A percentile compares a stretch with the other conserved stretches of the same genome.
These are phyloP conservation scores for Aspergillus sclerotioniger DNA, from an alignment of 495 filamentous ascomycete species.

Conservation along the genomic window DNA sequence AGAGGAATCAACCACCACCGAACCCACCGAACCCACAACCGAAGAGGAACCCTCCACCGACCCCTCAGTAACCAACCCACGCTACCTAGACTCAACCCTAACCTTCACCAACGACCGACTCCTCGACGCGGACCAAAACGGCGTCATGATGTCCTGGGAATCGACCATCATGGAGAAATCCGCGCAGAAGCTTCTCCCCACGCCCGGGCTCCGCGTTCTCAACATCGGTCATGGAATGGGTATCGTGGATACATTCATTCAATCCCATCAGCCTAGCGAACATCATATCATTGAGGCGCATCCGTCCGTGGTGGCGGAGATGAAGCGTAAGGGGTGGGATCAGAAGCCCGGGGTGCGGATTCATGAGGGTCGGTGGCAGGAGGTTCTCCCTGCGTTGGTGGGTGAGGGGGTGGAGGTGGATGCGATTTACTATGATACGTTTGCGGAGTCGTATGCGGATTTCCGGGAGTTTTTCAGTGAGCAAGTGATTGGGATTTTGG, in stretches of 20 bases:
- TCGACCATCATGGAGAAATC: slow-evolving; percentile 81
- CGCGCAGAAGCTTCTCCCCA: slow-evolving; percentile 61
- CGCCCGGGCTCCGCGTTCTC: slow-evolving; percentile 64
- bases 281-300: slow-evolving; percentile 96
- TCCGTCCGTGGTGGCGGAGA: slow-evolving; percentile 69
- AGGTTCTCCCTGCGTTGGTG: slow-evolving; percentile 69
- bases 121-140: slow-evolving; percentile 77
- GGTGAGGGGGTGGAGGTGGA: slow-evolving; percentile 73
- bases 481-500: slow-evolving; percentile 74
- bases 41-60: slow-evolving; percentile 20
- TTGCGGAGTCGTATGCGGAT: slow-evolving; percentile 86
- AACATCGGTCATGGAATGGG: slow-evolving; percentile 98
- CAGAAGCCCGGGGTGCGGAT: slow-evolving; percentile 62
- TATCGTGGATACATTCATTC: slow-evolving; percentile 85
- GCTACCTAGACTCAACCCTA: slow-evolving; percentile 75
- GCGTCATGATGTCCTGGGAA: slow-evolving; percentile 99
- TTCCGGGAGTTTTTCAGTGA: slow-evolving; percentile 87
- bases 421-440: slow-evolving; percentile 97
- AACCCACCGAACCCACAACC: slow-evolving; percentile 10
- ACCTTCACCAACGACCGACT: slow-evolving; percentile 73
- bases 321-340: slow-evolving; percentile 62
- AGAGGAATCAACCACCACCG: not conserved
- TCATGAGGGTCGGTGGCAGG: slow-evolving; percentile 81
- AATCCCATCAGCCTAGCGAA: slow-evolving; percentile 56
- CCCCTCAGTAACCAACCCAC: slow-evolving; percentile 55